These are phyloP conservation scores for Phanerodontia chrysosporium DNA, from an alignment of 768 basidiomycete genomes.

Conservation along the genomic window DNA sequence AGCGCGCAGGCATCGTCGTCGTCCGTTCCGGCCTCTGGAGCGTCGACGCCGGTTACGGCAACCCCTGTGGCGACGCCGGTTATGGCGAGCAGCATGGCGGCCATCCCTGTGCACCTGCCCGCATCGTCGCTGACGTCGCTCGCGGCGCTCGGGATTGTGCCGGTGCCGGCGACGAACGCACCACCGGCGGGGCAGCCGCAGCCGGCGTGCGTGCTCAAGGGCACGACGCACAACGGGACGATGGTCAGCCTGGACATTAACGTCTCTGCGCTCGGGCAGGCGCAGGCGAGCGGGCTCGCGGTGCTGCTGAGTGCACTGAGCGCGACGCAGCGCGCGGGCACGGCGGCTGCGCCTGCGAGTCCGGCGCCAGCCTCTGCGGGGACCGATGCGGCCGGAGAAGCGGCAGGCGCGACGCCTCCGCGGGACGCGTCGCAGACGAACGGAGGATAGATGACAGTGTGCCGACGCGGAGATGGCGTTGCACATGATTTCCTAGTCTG, in stretches of 20 bases:
- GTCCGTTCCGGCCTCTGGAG: conserved; percentile 13
- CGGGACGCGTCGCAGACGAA: neutral
- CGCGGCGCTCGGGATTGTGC: conserved; percentile 68
- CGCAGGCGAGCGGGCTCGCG: conserved; percentile 76
- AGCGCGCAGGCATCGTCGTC: conserved; percentile 19
- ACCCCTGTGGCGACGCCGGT: conserved; percentile 5
- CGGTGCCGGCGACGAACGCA: conserved; percentile 54
- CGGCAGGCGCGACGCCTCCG: neutral
- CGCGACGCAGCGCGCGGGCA: neutral
- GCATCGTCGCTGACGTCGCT: conserved; percentile 53
- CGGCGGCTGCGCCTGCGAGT: neutral
- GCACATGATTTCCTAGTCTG: neutral
- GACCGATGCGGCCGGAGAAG: neutral
- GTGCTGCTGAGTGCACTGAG: conserved; percentile 64
- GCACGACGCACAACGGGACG: conserved; percentile 65
- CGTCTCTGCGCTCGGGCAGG: conserved; percentile 62
- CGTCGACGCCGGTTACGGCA: neutral
- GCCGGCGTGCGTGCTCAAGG: conserved; percentile 73
- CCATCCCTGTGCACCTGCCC: conserved; percentile 67
- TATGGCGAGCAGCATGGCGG: neutral
- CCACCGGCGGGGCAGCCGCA: conserved; percentile 52
- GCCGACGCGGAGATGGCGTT: neutral
- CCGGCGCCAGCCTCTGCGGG: neutral
- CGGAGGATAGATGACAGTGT: neutral
- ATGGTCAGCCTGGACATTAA: conserved; percentile 79